Percentiles rank a stretch among this genome's conserved stretches.
Evolutionary conservation across 2,329 filamentous ascomycete species (phyloP).

Genomic region (Aureobasidium mangrovei): DNA sequence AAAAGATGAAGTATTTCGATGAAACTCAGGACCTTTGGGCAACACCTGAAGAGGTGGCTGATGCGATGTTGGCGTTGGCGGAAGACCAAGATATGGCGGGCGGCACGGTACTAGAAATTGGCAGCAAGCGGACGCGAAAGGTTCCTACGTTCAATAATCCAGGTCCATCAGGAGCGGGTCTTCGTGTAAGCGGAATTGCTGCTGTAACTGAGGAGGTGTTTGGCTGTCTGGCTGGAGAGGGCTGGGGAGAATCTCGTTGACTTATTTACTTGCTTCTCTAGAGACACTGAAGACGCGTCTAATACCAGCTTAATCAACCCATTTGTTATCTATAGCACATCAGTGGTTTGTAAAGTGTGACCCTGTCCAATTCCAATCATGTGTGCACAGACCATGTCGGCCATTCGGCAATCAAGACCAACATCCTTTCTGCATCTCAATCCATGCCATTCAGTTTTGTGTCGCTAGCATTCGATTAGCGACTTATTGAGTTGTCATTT

Average conservation of each 20-base stretch:
- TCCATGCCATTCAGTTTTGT: not conserved
- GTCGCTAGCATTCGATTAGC: no score
- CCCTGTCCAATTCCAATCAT: not conserved
- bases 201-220: not conserved
- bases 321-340: not conserved
- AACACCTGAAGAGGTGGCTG: constrained; percentile 51
- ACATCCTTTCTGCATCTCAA: constrained; percentile 3
- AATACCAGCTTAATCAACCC: not conserved
- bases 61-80: constrained; percentile 48
- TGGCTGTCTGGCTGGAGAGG: not conserved
- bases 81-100: constrained; percentile 42
- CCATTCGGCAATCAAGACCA: not conserved
- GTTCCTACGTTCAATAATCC: constrained; percentile 46
- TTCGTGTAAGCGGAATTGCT: not conserved
- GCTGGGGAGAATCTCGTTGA: constrained; percentile 1
- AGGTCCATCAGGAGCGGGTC: constrained; percentile 33
- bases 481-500: not conserved
- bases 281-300: no score
- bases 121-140: constrained; percentile 40
- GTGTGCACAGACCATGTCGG: constrained; percentile 1
- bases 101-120: constrained; percentile 49
- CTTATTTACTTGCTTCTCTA: no score
- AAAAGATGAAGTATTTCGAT: constrained; percentile 47
- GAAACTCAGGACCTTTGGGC: constrained; percentile 43
- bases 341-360: not conserved